A percentile compares a stretch with the other conserved stretches of the same genome.
These are phyloP conservation scores for Ustilago lituana DNA, from an alignment of 1,284 basidiomycete genomes.

Conservation along the genomic window DNA sequence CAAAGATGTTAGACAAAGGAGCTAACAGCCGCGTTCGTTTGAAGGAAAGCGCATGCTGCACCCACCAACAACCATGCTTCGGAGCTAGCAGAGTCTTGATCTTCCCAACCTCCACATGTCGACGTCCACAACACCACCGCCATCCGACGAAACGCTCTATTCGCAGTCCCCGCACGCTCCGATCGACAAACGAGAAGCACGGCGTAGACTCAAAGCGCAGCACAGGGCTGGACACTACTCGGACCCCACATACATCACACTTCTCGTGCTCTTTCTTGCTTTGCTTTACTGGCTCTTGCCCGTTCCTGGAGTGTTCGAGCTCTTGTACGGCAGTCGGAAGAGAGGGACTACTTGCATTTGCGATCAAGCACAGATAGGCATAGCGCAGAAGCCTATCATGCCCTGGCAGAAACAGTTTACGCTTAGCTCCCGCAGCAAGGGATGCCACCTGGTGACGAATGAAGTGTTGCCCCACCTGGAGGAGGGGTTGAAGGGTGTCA, in stretches of 20 bases:
- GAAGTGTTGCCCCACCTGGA: constrained; percentile 78
- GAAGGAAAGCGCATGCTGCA: too few relatives aligned
- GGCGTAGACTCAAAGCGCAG: constrained; percentile 30
- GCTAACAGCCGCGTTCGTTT: too few relatives aligned
- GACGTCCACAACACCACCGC: constrained; percentile 15
- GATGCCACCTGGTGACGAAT: constrained; percentile 84
- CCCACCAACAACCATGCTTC: too few relatives aligned
- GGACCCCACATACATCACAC: constrained; percentile 41
- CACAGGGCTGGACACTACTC: constrained; percentile 39
- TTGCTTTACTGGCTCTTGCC: constrained; percentile 46
- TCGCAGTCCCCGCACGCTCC: constrained; percentile 30
- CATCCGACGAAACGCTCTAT: constrained; percentile 28
- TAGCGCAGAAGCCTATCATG: constrained; percentile 71
- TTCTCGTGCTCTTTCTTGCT: constrained; percentile 27
- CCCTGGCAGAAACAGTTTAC: constrained; percentile 91
- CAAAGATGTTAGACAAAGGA: background rate
- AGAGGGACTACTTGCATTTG: too few relatives aligned
- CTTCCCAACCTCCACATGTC: too few relatives aligned
- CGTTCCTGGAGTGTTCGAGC: constrained; percentile 39
- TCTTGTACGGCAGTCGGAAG: constrained; percentile 28
- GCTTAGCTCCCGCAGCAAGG: constrained; percentile 69
- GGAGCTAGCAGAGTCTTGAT: too few relatives aligned
- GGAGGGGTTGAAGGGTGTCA: constrained; percentile 73
- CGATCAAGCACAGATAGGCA: too few relatives aligned
- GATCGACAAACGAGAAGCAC: constrained; percentile 43